Percentiles rank a stretch among this genome's conserved stretches.
These are phyloP conservation scores for Ogataea henricii DNA, from an alignment of 805 yeast genomes.

Conservation along the genomic window DNA sequence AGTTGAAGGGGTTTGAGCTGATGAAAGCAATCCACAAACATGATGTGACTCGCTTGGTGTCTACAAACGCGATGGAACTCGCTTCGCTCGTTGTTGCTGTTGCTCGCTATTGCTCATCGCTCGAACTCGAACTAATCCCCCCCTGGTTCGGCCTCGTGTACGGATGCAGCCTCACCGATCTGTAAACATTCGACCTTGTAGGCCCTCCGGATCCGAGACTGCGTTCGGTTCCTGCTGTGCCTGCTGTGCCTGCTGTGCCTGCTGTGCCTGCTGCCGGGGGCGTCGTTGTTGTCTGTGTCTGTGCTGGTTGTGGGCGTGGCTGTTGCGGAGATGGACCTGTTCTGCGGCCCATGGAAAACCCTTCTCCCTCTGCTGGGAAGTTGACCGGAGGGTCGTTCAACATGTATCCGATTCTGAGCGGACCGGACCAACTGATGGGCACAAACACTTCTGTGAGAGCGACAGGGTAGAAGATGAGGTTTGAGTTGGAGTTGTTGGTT, in stretches of 20 bases:
- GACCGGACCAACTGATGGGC: constrained; percentile 35
- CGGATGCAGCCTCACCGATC: constrained; percentile 19
- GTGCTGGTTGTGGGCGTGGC: background rate
- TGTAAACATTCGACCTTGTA: constrained; percentile 11
- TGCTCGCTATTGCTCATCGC: background rate
- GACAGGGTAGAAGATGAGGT: constrained; percentile 27
- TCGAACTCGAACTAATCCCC: constrained; percentile 7
- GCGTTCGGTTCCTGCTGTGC: background rate
- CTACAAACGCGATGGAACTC: too few relatives aligned
- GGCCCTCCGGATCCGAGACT: constrained; percentile 20
- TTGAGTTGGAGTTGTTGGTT: constrained; percentile 8
- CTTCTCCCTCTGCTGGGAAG: constrained; percentile 31
- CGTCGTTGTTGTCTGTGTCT: too few relatives aligned
- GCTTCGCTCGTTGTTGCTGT: background rate
- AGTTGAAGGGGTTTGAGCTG: too few relatives aligned
- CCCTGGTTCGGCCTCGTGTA: constrained; percentile 21
- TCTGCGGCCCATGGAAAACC: constrained; percentile 30
- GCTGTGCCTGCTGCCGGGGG: too few relatives aligned
- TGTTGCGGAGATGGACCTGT: constrained; percentile 23
- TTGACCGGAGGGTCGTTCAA: constrained; percentile 30
- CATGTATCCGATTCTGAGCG: constrained; percentile 20
- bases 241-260: too few relatives aligned
- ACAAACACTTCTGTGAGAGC: constrained; percentile 34
- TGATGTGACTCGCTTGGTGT: too few relatives aligned
- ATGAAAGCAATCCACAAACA: too few relatives aligned